Base-by-base conservation (phyloP, 305 asterid genomes). In the Fraxinus floribunda region DNA sequence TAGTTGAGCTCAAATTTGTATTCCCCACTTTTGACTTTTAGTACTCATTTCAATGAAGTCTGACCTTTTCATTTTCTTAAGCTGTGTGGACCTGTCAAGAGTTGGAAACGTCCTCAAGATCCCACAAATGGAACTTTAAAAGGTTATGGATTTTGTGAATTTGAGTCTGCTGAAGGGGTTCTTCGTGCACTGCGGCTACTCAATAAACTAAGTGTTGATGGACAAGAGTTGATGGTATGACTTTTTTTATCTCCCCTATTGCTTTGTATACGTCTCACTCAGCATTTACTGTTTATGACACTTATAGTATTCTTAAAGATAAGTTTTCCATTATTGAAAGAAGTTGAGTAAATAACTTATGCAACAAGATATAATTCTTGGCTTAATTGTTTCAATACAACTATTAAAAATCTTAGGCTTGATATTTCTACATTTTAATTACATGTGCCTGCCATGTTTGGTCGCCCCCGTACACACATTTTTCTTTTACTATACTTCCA, bases 31-130 rank as follows among this genome's bases (percentile, higher is more conserved):
- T 26, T 55, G 38, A 77, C 75, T 78, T 80, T 80, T 70, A 52
- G 81, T 1, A 7, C 72, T 83, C 80, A 49, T 81, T 64, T 84
- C 41, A 78, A 80, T 49, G 78, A 77, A 70, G 46, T 83, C 90
- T 86, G 73, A 87, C 84, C 49, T 83, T 73, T 72, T 7, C 64
- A 36, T 35, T 85, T 87, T 88, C 75, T 88, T 85, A 88, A 97
- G 99, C 98, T 95, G 52, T 97, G 99, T 83, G 98, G 99, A 79
- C 97, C 97, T 49, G 98, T 97, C 60, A 95, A 93, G 93, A 95
- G 89, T 93, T 97, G 99, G 99, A 97, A 93, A 77, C 98, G 98
- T 60, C 93, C 97, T 86, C 98, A 94, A 88, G 97, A 91, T 87
- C 97, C 98, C 16, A 86, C 98, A 8, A 83, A 82, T 78, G 99